Percentiles rank a stretch among this genome's conserved stretches.
Conservation (phyloP, 108 stramenopile genomes). For the Cyclotella choctawhatcheeana region DNA sequence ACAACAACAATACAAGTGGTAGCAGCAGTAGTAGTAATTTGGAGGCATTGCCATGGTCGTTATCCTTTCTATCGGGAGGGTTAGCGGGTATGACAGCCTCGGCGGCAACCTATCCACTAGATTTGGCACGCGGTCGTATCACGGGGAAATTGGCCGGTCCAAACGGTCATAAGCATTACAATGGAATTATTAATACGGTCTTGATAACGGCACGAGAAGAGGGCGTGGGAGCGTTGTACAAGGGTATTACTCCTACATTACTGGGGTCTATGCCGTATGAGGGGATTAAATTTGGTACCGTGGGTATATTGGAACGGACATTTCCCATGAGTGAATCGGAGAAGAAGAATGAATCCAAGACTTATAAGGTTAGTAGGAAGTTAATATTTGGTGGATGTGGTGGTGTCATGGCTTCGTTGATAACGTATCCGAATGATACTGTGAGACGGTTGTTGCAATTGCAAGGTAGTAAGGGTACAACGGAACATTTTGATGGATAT, state of each 20-base stretch:
- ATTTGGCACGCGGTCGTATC: slow-evolving; percentile 87
- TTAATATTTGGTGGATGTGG: slow-evolving; percentile 84
- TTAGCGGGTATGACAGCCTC: slow-evolving; percentile 84
- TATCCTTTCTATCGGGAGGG: slow-evolving; percentile 84
- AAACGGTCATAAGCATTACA: slow-evolving; percentile 65
- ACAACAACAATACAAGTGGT: too few species aligned
- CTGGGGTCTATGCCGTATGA: slow-evolving; percentile 90
- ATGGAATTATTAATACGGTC: slow-evolving; percentile 76
- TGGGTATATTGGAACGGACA: slow-evolving; percentile 75
- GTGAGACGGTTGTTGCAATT: slow-evolving; percentile 85
- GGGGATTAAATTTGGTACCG: slow-evolving; percentile 93
- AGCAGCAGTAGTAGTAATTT: slow-evolving; percentile 10
- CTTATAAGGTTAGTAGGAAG: slow-evolving; percentile 58
- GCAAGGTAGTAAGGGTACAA: slow-evolving; percentile 86
- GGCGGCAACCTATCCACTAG: slow-evolving; percentile 85
- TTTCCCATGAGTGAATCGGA: slow-evolving; percentile 62
- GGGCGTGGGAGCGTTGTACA: slow-evolving; percentile 78
- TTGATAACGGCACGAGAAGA: slow-evolving; percentile 79
- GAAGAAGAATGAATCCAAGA: slow-evolving; percentile 11
- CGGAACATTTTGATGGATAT: slow-evolving; percentile 72
- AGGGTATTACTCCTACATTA: slow-evolving; percentile 82
- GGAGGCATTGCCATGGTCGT: slow-evolving; percentile 41
- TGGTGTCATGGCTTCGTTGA: slow-evolving; percentile 78
- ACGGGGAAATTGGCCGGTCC: slow-evolving; percentile 76
- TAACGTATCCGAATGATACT: slow-evolving; percentile 93